Evolutionary conservation across 257 asterid genomes (phyloP).

Genomic region (Salvia hispanica): DNA sequence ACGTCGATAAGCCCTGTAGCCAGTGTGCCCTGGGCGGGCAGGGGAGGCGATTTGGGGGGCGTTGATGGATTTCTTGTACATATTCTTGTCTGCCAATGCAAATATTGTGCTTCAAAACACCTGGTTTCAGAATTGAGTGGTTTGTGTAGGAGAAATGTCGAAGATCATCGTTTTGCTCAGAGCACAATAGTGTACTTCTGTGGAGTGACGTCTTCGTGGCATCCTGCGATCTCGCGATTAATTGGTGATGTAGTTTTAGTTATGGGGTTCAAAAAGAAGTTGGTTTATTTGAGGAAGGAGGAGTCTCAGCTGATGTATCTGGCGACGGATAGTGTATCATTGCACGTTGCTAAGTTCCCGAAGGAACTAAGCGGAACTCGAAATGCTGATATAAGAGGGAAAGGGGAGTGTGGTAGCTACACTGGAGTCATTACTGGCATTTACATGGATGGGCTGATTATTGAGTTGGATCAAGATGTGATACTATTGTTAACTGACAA

Average conservation of each 20-base stretch:
- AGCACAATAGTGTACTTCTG: conserved; percentile 52
- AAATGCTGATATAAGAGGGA: conserved; percentile 39
- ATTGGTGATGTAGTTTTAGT: conserved; percentile 50
- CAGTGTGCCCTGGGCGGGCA: conserved; percentile 54
- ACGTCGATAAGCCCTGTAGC: conserved; percentile 69
- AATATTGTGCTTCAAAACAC: conserved; percentile 48
- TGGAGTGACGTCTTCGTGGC: conserved; percentile 76
- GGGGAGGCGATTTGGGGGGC: conserved; percentile 30
- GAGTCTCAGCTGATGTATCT: conserved; percentile 72
- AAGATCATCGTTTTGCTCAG: conserved; percentile 53
- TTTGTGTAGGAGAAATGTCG: conserved; percentile 30
- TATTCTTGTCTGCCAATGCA: conserved; percentile 68
- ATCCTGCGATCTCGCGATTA: conserved; percentile 60
- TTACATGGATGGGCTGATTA: conserved; percentile 79
- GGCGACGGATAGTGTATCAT: conserved; percentile 47
- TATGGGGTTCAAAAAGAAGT: conserved; percentile 60
- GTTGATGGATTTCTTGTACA: conserved; percentile 68
- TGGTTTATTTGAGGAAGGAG: conserved; percentile 57
- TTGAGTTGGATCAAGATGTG: conserved; percentile 77
- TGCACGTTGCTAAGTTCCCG: conserved; percentile 48
- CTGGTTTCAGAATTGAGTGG: conserved; percentile 31
- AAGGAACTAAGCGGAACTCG: conserved; percentile 28
- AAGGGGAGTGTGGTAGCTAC: conserved; percentile 65
- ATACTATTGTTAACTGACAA: conserved; percentile 67
- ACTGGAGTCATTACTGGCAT: conserved; percentile 72